Conservation (phyloP, 2,329 filamentous ascomycete genomes). For the Pseudogymnoascus destructans region DNA sequence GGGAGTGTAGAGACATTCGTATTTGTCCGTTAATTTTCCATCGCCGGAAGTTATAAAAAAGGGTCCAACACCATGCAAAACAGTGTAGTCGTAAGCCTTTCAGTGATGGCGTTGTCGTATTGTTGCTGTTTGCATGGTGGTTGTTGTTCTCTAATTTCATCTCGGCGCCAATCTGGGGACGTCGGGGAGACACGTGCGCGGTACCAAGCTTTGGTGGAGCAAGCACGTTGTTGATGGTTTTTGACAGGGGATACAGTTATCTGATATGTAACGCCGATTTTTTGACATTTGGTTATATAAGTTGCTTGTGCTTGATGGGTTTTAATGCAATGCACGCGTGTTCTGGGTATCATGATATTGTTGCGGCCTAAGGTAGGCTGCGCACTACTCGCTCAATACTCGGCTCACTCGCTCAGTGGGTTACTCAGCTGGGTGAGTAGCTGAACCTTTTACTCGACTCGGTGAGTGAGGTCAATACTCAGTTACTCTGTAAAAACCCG, state of each 20-base stretch:
- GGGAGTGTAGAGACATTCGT: neutral
- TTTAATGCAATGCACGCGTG: too few relatives aligned
- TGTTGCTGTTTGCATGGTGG: neutral
- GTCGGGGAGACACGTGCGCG: neutral
- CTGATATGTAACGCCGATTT: neutral
- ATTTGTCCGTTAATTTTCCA: neutral
- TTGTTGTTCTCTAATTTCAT: neutral
- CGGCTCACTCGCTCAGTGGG: too few relatives aligned
- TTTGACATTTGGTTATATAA: neutral
- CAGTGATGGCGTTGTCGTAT: neutral
- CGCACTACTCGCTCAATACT: too few relatives aligned
- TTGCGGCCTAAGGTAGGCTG: too few relatives aligned
- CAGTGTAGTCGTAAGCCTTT: neutral
- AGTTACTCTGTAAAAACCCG: too few relatives aligned
- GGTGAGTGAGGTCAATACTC: too few relatives aligned
- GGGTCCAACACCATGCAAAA: neutral
- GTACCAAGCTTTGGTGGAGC: neutral
- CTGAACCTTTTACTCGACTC: too few relatives aligned
- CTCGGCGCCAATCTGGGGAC: neutral
- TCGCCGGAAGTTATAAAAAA: neutral
- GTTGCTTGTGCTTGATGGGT: neutral
- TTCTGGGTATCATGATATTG: too few relatives aligned
- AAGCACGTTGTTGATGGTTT: neutral
- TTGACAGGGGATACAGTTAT: neutral
- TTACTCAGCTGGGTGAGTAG: too few relatives aligned